phyloP scores from a whole-genome alignment of 2,329 filamentous ascomycete species.

The Hypoxylon sp. region DNA sequence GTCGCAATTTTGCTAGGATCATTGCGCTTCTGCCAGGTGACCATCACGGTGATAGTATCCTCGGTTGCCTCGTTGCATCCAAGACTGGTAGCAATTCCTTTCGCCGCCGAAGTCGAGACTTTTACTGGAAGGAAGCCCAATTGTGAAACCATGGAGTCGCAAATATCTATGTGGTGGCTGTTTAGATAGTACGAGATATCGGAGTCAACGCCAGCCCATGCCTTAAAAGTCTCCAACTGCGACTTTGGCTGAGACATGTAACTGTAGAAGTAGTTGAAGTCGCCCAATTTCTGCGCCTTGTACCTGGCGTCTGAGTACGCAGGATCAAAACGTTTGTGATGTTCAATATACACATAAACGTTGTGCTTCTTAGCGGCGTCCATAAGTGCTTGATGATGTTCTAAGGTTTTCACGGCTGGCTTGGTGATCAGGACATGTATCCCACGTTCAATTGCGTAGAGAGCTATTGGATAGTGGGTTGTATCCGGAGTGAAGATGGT shows the following conservation, averaged over 20 bases:
- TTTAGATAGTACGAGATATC: conserved; percentile 98
- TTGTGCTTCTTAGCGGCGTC: conserved; percentile 78
- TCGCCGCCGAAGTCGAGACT: conserved; percentile 83
- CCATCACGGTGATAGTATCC: conserved; percentile 92
- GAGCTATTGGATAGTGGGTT: conserved; percentile 91
- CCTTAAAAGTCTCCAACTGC: conserved; percentile 94
- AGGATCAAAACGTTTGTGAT: conserved; percentile 96
- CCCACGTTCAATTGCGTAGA: conserved; percentile 89
- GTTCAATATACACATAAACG: conserved; percentile 94
- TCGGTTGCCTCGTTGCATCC: conserved; percentile 87
- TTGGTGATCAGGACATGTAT: conserved; percentile 96
- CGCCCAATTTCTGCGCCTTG: conserved; percentile 82
- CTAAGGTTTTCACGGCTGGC: conserved; percentile 87
- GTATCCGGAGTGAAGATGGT: conserved; percentile 97
- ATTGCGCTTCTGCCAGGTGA: conserved; percentile 85
- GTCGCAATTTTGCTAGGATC: conserved; percentile 81
- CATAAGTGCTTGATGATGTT: conserved; percentile 83
- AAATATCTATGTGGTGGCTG: conserved; percentile 93
- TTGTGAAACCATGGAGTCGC: conserved; percentile 87
- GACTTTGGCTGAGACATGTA: conserved; percentile 97
- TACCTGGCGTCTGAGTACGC: conserved; percentile 90
- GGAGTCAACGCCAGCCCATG: conserved; percentile 91
- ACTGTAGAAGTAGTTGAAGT: conserved; percentile 98
- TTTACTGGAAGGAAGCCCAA: conserved; percentile 81
- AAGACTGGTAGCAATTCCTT: conserved; percentile 82